Conservation (phyloP, 1,284 basidiomycete genomes). For the Microbotryum intermedium region DNA sequence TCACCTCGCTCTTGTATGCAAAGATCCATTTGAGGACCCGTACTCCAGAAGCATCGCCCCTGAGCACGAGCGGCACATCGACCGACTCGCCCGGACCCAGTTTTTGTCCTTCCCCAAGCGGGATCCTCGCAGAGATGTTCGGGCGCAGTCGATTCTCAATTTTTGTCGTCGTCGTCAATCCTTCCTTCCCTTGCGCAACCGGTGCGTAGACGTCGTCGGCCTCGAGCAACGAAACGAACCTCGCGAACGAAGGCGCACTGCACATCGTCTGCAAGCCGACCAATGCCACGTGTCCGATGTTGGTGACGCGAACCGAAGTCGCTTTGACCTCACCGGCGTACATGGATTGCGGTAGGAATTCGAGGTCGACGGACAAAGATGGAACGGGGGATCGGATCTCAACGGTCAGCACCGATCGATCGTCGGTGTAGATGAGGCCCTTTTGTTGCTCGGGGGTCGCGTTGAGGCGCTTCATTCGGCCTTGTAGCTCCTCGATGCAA, state of each 20-base stretch:
- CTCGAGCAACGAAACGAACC: background rate
- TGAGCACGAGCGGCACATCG: constrained; percentile 2
- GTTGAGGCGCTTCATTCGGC: constrained; percentile 41
- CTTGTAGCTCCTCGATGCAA: constrained; percentile 39
- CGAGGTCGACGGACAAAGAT: constrained; percentile 32
- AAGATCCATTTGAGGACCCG: constrained; percentile 8
- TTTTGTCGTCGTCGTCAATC: background rate
- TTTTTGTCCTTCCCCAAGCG: background rate
- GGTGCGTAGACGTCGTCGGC: background rate
- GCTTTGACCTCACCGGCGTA: constrained; percentile 37
- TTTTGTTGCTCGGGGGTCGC: constrained; percentile 41
- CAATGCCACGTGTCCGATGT: constrained; percentile 35
- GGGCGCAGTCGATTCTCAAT: constrained; percentile 6
- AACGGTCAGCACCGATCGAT: constrained; percentile 39
- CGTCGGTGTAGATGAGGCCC: constrained; percentile 41
- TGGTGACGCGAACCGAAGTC: constrained; percentile 34
- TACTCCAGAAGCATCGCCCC: constrained; percentile 10
- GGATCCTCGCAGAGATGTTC: background rate
- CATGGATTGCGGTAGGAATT: constrained; percentile 31
- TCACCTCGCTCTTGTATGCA: constrained; percentile 4
- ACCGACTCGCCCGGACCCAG: constrained; percentile 14
- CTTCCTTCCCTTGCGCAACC: background rate
- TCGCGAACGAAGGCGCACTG: constrained; percentile 31
- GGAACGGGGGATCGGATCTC: constrained; percentile 38
- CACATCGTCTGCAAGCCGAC: constrained; percentile 34